A percentile compares a stretch with the other conserved stretches of the same genome.
phyloP scores from a whole-genome alignment of 495 filamentous ascomycete species.

The Ramalina intermedia region DNA sequence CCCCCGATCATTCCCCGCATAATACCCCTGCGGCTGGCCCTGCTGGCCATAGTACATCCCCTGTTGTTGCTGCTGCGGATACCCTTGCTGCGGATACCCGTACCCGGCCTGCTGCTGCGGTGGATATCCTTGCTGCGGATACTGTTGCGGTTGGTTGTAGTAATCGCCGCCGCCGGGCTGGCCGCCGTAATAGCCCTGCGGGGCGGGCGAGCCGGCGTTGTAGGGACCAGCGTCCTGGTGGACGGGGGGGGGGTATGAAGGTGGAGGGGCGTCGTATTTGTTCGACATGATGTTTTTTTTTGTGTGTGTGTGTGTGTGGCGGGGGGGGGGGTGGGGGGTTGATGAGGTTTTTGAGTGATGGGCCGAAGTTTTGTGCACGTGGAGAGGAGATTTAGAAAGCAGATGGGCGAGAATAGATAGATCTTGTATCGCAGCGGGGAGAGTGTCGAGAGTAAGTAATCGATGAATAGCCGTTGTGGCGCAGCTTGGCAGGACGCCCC shows the following conservation, averaged over 20 bases:
- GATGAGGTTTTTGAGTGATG: background rate
- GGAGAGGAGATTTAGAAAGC: too few relatives aligned
- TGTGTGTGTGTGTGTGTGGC: background rate
- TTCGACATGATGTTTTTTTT: slow-evolving; percentile 7
- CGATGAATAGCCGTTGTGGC: too few relatives aligned
- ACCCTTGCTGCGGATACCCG: background rate
- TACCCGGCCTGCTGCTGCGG: background rate
- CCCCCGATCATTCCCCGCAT: slow-evolving; percentile 5
- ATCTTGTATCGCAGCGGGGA: too few relatives aligned
- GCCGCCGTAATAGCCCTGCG: background rate
- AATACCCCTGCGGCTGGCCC: slow-evolving; percentile 14
- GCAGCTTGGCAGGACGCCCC: too few relatives aligned
- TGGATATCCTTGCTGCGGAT: background rate
- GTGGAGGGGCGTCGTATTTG: slow-evolving; percentile 12
- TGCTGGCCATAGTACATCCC: slow-evolving; percentile 18
- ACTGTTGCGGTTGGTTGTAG: background rate
- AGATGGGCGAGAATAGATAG: too few relatives aligned
- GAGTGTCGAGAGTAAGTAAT: too few relatives aligned
- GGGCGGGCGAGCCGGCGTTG: background rate
- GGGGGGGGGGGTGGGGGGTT: background rate
- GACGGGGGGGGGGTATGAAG: slow-evolving; percentile 9
- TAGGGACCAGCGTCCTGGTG: slow-evolving; percentile 8
- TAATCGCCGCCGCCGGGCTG: background rate
- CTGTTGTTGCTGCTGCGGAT: background rate
- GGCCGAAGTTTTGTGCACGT: too few relatives aligned